Percentiles rank a stretch among this genome's conserved stretches.
phyloP scores from a whole-genome alignment of 768 basidiomycete genomes.

The Megacollybia marginata region DNA sequence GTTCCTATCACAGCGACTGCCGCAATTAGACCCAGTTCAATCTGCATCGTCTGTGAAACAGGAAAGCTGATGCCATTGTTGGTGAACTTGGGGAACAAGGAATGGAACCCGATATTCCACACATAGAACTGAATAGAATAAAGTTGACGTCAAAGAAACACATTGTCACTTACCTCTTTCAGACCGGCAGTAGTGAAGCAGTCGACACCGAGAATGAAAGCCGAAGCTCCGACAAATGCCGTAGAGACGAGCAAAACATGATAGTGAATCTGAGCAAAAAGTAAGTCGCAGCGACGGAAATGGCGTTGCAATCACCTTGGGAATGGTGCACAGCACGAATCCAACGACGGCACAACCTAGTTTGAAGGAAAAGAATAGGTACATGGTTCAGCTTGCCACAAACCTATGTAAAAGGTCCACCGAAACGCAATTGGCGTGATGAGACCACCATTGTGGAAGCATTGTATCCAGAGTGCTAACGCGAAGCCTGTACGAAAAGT shows the following conservation, averaged over 20 bases:
- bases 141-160: slow-evolving; percentile 6
- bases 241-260: slow-evolving; percentile 82
- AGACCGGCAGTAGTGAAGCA: slow-evolving; percentile 88
- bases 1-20: slow-evolving; percentile 81
- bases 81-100: slow-evolving; percentile 72
- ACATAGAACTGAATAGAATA: slow-evolving; percentile 70
- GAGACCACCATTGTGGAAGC: slow-evolving; percentile 75
- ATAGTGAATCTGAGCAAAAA: slow-evolving; percentile 56
- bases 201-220: slow-evolving; percentile 89
- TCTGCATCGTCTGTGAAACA: slow-evolving; percentile 84
- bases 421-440: slow-evolving; percentile 71
- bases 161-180: slow-evolving; percentile 64
- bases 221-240: slow-evolving; percentile 83
- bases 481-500: slow-evolving; percentile 52
- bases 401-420: slow-evolving; percentile 89
- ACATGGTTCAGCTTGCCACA: slow-evolving; percentile 10
- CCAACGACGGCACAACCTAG: slow-evolving; percentile 66
- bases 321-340: slow-evolving; percentile 79
- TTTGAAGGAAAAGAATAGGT: slow-evolving; percentile 13
- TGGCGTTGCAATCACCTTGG: slow-evolving; percentile 37
- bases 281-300: slow-evolving; percentile 10
- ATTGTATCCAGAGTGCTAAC: slow-evolving; percentile 82
- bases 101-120: slow-evolving; percentile 86
- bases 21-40: slow-evolving; percentile 84
- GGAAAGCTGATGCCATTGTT: slow-evolving; percentile 67